phyloP scores from a whole-genome alignment of 768 basidiomycete species.

The Suillus brevipes region DNA sequence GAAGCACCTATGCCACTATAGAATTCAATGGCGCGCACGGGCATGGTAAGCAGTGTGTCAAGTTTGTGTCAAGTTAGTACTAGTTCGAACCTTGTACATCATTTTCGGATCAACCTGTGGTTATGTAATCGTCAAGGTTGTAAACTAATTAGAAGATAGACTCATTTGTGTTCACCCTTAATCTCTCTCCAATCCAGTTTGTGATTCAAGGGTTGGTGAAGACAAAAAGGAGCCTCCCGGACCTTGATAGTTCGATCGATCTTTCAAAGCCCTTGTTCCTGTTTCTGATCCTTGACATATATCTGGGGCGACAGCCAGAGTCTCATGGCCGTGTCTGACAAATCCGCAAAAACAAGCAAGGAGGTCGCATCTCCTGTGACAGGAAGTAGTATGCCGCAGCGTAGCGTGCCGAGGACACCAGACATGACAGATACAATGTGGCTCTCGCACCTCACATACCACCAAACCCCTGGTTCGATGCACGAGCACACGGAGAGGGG shows the following conservation, averaged over 20 bases:
- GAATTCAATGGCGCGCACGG: constrained; percentile 52
- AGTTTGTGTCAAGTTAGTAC: not conserved
- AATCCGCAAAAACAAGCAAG: not conserved
- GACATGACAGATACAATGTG: not conserved
- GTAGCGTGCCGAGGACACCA: not conserved
- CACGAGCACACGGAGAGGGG: not conserved
- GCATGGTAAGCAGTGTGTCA: constrained; percentile 8
- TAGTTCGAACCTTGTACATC: not conserved
- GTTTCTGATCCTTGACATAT: not conserved
- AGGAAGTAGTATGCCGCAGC: not conserved
- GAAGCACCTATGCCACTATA: constrained; percentile 75
- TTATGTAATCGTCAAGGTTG: constrained; percentile 10
- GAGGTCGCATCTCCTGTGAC: not conserved
- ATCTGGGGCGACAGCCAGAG: not conserved
- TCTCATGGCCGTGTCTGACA: not conserved
- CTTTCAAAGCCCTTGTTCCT: not conserved
- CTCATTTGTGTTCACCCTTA: not conserved
- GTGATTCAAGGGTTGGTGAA: not conserved
- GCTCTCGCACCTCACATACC: not conserved
- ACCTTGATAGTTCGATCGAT: not conserved
- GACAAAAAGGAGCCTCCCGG: not conserved
- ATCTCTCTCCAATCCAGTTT: not conserved
- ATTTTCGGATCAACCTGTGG: not conserved
- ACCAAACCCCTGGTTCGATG: not conserved
- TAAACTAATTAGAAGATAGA: constrained; percentile 4